Base-by-base conservation (phyloP, 2,329 filamentous ascomycete genomes). In the Penicillium palitans region DNA sequence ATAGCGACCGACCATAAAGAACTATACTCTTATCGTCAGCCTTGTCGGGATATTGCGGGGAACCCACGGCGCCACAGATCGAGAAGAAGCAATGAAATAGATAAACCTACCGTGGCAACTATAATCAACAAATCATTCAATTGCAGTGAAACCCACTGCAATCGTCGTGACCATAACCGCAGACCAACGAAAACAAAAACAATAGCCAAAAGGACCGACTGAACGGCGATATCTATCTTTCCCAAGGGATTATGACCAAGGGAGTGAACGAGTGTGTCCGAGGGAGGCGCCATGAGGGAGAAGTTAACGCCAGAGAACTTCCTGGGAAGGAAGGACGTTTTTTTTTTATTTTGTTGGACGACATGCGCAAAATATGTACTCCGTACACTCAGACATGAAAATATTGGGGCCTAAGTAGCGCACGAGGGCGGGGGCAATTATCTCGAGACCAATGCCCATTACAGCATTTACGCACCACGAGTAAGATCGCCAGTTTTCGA, bases 381-480 rank as follows among this genome's bases (percentile, higher is more conserved):
- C 31, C 31, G 31, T 33, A 46, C 39, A 12, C 9, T 39, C 21
- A 13, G 37, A 56, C 24, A n/a, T 29, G 37, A 51, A n/a, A 56
- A 52, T 21, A 40, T 37, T n/a, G 46, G 33, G 27, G 46, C 27
- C 27, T 1, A 41, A 48, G 27, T 6, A 35, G 13, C 25, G 35
- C n/a, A 49, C 15, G 6, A 45, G 47, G 47, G 54, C 40, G 45
- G 54, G 46, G 54, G 59, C 70, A 77, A 82, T 81, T 47, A 27
- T 25, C 79, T 80, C 10, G 82, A 67, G 62, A 82, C 80, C 63
- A 52, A 31, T 83, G 78, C 50, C 80, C 80, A 33, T 33, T 33
- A 6, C 31, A 33, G 31, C 31, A 33, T 33, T 33, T n/a, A 35
- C 52, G 33, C 27, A 33, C 39, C 45, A 29, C 29, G 25, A 57